Evolutionary conservation across 495 filamentous ascomycete genomes (phyloP).

Genomic region (Penicillium waksmanii): DNA sequence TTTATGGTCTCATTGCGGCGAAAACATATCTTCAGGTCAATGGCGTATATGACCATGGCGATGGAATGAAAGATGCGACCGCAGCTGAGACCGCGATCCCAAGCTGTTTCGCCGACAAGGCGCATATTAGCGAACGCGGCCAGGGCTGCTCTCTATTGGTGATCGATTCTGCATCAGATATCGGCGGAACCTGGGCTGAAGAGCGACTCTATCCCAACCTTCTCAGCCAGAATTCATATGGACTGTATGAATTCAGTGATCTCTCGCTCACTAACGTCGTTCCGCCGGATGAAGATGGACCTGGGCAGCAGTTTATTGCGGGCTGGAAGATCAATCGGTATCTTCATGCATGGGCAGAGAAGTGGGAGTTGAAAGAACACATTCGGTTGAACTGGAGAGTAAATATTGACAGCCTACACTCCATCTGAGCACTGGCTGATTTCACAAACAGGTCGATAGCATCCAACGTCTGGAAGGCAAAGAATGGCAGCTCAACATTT

Average conservation of each 20-base stretch:
- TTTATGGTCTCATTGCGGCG: conserved; percentile 58
- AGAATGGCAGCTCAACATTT: conserved; percentile 32
- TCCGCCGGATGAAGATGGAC: conserved; percentile 32
- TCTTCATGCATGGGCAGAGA: conserved; percentile 58
- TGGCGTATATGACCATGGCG: conserved; percentile 20
- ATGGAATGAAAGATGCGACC: not conserved
- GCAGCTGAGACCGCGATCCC: conserved; percentile 2
- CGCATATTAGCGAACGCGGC: conserved; percentile 9
- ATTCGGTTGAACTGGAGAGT: conserved; percentile 53
- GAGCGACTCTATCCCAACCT: conserved; percentile 59
- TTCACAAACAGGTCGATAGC: conserved; percentile 23
- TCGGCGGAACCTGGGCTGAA: conserved; percentile 67
- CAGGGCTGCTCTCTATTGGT: conserved; percentile 39
- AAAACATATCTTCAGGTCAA: conserved; percentile 59
- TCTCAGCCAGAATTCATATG: conserved; percentile 37
- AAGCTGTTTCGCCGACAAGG: conserved; percentile 10
- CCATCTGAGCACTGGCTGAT: conserved; percentile 6
- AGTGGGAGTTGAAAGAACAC: conserved; percentile 56
- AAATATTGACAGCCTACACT: not conserved
- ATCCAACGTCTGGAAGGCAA: conserved; percentile 30
- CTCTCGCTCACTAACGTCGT: conserved; percentile 57
- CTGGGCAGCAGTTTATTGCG: conserved; percentile 61
- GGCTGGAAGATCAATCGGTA: conserved; percentile 66
- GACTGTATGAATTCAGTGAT: conserved; percentile 53
- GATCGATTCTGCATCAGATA: conserved; percentile 49